Evolutionary conservation across 2,329 filamentous ascomycete genomes (phyloP), one percentile per base, ranked within the genome.

Genomic region (Colletotrichum destructivum): DNA sequence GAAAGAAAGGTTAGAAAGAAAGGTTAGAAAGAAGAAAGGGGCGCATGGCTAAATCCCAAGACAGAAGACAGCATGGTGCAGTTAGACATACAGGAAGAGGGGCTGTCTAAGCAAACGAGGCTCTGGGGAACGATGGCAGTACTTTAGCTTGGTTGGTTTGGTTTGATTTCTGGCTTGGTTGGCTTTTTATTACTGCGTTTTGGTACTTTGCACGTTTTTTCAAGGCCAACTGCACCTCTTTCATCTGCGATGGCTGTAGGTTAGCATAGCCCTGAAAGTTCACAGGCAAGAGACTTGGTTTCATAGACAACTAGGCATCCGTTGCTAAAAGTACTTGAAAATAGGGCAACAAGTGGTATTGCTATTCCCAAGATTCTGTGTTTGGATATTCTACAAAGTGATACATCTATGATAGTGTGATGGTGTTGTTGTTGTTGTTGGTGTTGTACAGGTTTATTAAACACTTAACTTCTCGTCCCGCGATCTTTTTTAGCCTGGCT

Each of bases 361-460:
- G 49, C 3, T 62, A 26, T 46, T 26, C 55, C 23, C 16, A 18
- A n/a, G n/a, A 15, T 42, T 11, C 35, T 38, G 31, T 21, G 23
- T 16, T 21, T 9, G 31, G 51, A 31, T 63, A n/a, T 40, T 63
- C 51, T 63, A 68, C 42, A 68, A 31, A 38, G 49, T 55, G 12
- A 15, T 55, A 55, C 31, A 63, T 55, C 47, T 56, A 56, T 56
- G 57, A 13, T 52, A 18, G 23, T 47, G 18, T 18, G 16, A 51
- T 68, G 35, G 8, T 38, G 35, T 38, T 35, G 5, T 35, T 35
- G 5, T 35, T 35, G 23, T 23, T 26, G 26, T 26, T 26, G 35
- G 35, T 38, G 49, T 47, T 68, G 49, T 63, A 68, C 65, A 63
- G 52, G 26, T 57, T 57, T 23, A 51, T 56, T 56, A 56, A 49